Conservation (phyloP, 2,329 filamentous ascomycete genomes). For the Colletotrichum sp. region DNA sequence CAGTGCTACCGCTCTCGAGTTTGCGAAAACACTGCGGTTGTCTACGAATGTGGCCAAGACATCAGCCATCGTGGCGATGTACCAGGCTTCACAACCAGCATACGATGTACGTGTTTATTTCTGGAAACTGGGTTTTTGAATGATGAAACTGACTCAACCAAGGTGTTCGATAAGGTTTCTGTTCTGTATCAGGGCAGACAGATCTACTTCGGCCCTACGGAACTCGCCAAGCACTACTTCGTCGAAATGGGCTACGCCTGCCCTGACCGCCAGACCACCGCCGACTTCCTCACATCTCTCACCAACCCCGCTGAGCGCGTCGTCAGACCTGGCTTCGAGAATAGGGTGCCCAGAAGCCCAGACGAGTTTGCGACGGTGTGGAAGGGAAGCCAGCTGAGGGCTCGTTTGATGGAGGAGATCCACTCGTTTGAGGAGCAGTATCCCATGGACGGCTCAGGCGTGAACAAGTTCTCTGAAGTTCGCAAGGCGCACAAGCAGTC, state of each 20-base stretch:
- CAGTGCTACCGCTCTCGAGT: slow-evolving; percentile 65
- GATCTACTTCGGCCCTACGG: slow-evolving; percentile 48
- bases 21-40: slow-evolving; percentile 62
- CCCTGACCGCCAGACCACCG: slow-evolving; percentile 62
- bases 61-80: slow-evolving; percentile 64
- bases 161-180: slow-evolving; percentile 69
- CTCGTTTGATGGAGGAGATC: neutral
- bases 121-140: slow-evolving; percentile 57
- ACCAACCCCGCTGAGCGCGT: slow-evolving; percentile 42
- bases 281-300: slow-evolving; percentile 71
- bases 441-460: neutral
- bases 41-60: slow-evolving; percentile 61
- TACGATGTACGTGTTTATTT: slow-evolving; percentile 58
- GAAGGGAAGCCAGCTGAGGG: slow-evolving; percentile 27
- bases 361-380: slow-evolving; percentile 42
- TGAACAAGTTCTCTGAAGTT: neutral
- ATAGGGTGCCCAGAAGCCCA: slow-evolving; percentile 37
- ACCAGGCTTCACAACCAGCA: slow-evolving; percentile 58
- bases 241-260: slow-evolving; percentile 60
- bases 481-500: slow-evolving; percentile 49
- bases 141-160: slow-evolving; percentile 58
- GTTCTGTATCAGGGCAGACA: slow-evolving; percentile 72
- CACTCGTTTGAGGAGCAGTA: slow-evolving; percentile 1
- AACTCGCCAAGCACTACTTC: slow-evolving; percentile 29
- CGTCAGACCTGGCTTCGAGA: slow-evolving; percentile 36